Base-by-base conservation (phyloP, 495 filamentous ascomycete species). In the Trichoderma parareesei region DNA sequence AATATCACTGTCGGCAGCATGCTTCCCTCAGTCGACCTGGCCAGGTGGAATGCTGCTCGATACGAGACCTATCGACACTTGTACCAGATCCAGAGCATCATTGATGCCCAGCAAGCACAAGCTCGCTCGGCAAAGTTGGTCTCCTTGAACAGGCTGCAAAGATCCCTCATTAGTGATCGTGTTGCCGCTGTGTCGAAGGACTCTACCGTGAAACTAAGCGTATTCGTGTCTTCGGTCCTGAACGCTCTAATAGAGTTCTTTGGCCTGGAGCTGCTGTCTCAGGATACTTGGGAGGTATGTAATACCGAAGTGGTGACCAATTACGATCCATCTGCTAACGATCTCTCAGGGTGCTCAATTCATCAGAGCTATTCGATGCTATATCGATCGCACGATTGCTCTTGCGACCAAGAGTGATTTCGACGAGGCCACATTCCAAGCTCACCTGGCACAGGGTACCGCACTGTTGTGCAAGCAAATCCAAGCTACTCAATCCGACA, bases 91-190 rank as follows among this genome's bases (percentile, higher is more conserved):
- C 27, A 44, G 9, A 66, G 66, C 9, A 67, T 61, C 40, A 67
- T 77, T 67, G 68, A 74, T 43, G 41, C 64, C 5, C 74, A 83
- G 61, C 70, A 75, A 6, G 62, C 53, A n/a, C 72, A 65, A 7
- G 68, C 76, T 59, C 71, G 71, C 8, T 69, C 76, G 10, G 71
- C 78, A 66, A 86, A 86, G 67, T 81, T 87, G 37, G 85, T 83
- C 8, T 78, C 84, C 59, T 81, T 90, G 80, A 90, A 84, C 66
- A 82, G 86, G 4, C 74, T 93, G 18, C 87, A 92, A 73, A 77
- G 88, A 61, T 92, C 90, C 10, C 74, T 84, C 55, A 80, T 85
- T 14, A 82, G 83, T 10, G 73, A 72, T 61, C 81, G 82, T 10
- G 81, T 88, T 37, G 81, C 83, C 33, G 79, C 82, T 10, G 77